Evolutionary conservation across 2,329 filamentous ascomycete species (phyloP).

Genomic region (Cryphonectria parasitica): DNA sequence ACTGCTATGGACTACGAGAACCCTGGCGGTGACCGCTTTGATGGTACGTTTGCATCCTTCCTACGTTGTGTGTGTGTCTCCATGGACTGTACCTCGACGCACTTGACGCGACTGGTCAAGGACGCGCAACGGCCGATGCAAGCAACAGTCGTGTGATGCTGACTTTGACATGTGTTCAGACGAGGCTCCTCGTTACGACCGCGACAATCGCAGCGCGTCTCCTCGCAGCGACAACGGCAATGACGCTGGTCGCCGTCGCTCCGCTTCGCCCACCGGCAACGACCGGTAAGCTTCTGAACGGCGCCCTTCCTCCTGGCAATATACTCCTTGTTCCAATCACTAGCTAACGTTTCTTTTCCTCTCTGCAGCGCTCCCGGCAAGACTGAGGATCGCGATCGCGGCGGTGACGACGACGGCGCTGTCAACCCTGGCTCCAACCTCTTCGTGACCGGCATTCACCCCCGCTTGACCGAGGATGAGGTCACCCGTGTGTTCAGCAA

Average conservation of each 20-base stretch:
- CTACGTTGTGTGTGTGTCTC: not conserved
- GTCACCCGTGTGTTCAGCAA: slow-evolving; percentile 97
- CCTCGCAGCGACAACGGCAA: slow-evolving; percentile 67
- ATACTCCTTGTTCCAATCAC: too few relatives aligned
- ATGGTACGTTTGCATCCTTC: slow-evolving; percentile 53
- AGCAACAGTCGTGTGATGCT: slow-evolving; percentile 17
- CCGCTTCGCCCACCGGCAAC: slow-evolving; percentile 62
- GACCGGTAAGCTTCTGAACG: slow-evolving; percentile 48
- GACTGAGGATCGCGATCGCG: slow-evolving; percentile 51
- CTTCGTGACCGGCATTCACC: slow-evolving; percentile 98
- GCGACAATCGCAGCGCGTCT: slow-evolving; percentile 68
- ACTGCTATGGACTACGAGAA: slow-evolving; percentile 73
- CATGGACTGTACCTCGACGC: not conserved
- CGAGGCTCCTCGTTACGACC: slow-evolving; percentile 67
- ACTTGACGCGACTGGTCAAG: slow-evolving; percentile 1
- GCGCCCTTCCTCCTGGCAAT: slow-evolving; percentile 28
- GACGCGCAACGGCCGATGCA: not conserved
- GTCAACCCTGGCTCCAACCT: slow-evolving; percentile 96
- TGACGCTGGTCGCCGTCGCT: slow-evolving; percentile 60
- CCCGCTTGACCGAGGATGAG: slow-evolving; percentile 85
- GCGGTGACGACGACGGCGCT: slow-evolving; percentile 65
- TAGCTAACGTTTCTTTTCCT: not conserved
- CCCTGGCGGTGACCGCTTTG: slow-evolving; percentile 68
- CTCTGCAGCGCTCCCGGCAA: slow-evolving; percentile 48
- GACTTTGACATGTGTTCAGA: slow-evolving; percentile 45